These are phyloP conservation scores for Epichloe sibirici DNA, from an alignment of 2,329 filamentous ascomycete genomes.

Conservation along the genomic window DNA sequence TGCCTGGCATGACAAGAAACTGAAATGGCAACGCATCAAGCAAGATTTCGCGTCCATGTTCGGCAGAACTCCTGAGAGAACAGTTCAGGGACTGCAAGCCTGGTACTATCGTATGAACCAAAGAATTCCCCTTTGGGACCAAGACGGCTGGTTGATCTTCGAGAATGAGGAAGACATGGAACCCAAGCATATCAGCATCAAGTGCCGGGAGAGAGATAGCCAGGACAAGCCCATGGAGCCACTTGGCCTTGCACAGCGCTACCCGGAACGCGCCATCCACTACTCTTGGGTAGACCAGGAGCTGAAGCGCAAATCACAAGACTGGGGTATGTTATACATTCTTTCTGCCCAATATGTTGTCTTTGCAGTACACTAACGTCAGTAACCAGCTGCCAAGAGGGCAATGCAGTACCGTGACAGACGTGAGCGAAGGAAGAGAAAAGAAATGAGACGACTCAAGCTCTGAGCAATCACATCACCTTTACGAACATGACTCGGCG, in stretches of 20 bases:
- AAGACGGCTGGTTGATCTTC: slow-evolving; percentile 28
- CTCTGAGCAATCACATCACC: slow-evolving; percentile 13
- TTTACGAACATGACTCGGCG: background rate
- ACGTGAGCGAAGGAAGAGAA: slow-evolving; percentile 25
- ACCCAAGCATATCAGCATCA: slow-evolving; percentile 25
- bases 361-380: background rate
- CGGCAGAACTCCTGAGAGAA: slow-evolving; percentile 24
- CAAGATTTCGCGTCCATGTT: slow-evolving; percentile 27
- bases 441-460: slow-evolving; percentile 25
- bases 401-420: slow-evolving; percentile 24
- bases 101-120: slow-evolving; percentile 33
- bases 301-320: slow-evolving; percentile 24
- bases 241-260: slow-evolving; percentile 28
- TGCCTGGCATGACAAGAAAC: slow-evolving; percentile 30
- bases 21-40: slow-evolving; percentile 29
- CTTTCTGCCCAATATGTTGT: background rate
- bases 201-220: slow-evolving; percentile 26
- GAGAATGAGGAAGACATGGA: slow-evolving; percentile 27
- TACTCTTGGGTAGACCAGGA: slow-evolving; percentile 32
- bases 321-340: slow-evolving; percentile 26
- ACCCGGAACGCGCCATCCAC: slow-evolving; percentile 32
- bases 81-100: slow-evolving; percentile 28
- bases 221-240: slow-evolving; percentile 25
- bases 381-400: slow-evolving; percentile 20
- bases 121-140: slow-evolving; percentile 27